phyloP scores from a whole-genome alignment of 139 green algal genomes.

The Chlorella vulgaris region DNA sequence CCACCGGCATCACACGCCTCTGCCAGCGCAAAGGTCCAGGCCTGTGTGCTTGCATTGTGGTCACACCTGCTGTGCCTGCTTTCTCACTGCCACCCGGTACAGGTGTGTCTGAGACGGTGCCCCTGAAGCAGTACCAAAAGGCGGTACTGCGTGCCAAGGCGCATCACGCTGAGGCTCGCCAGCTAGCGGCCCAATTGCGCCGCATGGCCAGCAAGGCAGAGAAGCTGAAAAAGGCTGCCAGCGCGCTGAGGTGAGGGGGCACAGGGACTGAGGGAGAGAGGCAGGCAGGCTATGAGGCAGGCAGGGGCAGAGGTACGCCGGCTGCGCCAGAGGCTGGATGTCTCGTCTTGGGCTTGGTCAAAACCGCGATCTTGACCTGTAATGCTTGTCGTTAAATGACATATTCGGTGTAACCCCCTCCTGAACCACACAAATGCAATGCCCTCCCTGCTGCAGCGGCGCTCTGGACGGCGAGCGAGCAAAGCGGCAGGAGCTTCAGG shows the following conservation, averaged over 20 bases:
- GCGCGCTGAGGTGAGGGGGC: slow-evolving; percentile 17
- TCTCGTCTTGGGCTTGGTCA: neutral
- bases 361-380: no score
- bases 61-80: no score
- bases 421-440: neutral
- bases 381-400: neutral
- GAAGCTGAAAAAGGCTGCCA: slow-evolving; percentile 29
- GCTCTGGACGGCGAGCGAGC: slow-evolving; percentile 35
- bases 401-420: neutral
- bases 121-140: slow-evolving; percentile 32
- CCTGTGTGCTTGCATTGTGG: no score
- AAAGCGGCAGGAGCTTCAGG: slow-evolving; percentile 43
- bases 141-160: slow-evolving; percentile 25
- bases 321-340: no score
- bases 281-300: no score
- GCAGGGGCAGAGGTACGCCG: no score
- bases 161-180: slow-evolving; percentile 10
- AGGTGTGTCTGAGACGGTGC: neutral
- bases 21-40: no score
- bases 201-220: neutral
- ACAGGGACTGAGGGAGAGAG: no score
- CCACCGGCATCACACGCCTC: no score
- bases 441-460: neutral
- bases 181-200: slow-evolving; percentile 32
- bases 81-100: no score